Conservation (phyloP, 495 filamentous ascomycete genomes). For the Lasiosphaeria ovina region DNA sequence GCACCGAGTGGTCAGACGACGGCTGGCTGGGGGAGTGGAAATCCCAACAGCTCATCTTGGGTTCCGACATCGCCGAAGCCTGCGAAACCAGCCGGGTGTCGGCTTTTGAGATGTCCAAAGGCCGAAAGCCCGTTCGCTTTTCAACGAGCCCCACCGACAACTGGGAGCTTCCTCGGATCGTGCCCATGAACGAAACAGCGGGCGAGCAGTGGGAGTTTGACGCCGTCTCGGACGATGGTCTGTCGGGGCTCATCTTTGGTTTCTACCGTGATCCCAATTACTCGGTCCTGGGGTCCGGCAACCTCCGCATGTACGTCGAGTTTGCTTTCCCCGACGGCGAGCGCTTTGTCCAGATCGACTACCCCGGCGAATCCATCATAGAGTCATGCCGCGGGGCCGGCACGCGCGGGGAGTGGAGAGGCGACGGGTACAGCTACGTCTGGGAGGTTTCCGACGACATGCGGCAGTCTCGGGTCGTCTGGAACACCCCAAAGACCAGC, state of each 20-base stretch:
- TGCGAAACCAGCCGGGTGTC: slow-evolving; percentile 9
- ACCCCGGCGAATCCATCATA: slow-evolving; percentile 9
- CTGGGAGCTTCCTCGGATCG: slow-evolving; percentile 11
- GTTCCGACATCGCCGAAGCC: slow-evolving; percentile 4
- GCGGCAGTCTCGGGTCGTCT: slow-evolving; percentile 1
- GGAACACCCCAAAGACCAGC: slow-evolving; percentile 8
- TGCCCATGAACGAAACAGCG: slow-evolving; percentile 13
- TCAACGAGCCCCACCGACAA: slow-evolving; percentile 11
- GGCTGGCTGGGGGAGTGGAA: neutral
- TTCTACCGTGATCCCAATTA: slow-evolving; percentile 19
- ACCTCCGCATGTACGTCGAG: slow-evolving; percentile 14
- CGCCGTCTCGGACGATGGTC: slow-evolving; percentile 13
- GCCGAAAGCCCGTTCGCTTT: slow-evolving; percentile 11
- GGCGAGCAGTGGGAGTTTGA: slow-evolving; percentile 18
- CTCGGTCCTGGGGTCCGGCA: slow-evolving; percentile 9
- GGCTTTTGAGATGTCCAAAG: slow-evolving; percentile 13
- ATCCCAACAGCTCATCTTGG: neutral
- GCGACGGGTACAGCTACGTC: slow-evolving; percentile 8
- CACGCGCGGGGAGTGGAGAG: slow-evolving; percentile 12
- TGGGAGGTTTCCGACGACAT: slow-evolving; percentile 14
- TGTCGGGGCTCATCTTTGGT: slow-evolving; percentile 10
- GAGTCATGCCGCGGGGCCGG: slow-evolving; percentile 11
- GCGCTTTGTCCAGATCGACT: slow-evolving; percentile 17
- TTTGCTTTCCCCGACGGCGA: slow-evolving; percentile 7
- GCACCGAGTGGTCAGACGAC: no score